Percentiles rank a stretch among this genome's conserved stretches.
These are phyloP conservation scores for Cyclotella atomus DNA, from an alignment of 108 stramenopile species.

Conservation along the genomic window DNA sequence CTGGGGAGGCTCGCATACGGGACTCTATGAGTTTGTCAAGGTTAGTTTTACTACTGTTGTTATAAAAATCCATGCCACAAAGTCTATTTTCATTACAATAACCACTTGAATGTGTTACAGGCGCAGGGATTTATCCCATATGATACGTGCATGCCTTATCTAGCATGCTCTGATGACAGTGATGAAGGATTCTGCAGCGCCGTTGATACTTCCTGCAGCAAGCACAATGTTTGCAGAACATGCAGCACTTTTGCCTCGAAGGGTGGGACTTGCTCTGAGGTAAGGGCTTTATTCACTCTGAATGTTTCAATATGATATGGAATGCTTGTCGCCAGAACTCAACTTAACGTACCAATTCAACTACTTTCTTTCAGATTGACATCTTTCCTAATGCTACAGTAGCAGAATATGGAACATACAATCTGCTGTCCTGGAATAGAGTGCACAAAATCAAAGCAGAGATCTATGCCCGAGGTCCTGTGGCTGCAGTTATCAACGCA, in stretches of 20 bases:
- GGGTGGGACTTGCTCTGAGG: constrained; percentile 39
- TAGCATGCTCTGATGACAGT: constrained; percentile 81
- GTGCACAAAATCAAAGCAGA: constrained; percentile 84
- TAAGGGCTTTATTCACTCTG: no score
- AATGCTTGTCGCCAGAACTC: background rate
- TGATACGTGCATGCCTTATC: constrained; percentile 87
- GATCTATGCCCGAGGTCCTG: constrained; percentile 93
- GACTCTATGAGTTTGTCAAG: constrained; percentile 47
- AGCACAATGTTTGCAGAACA: constrained; percentile 75
- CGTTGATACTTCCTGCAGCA: constrained; percentile 72
- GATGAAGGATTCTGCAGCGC: constrained; percentile 73
- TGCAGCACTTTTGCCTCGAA: constrained; percentile 56
- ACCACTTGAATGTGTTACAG: background rate
- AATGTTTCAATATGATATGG: background rate
- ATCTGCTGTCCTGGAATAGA: constrained; percentile 49
- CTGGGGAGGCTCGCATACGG: constrained; percentile 64
- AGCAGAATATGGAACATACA: constrained; percentile 89
- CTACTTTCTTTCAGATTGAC: constrained; percentile 43
- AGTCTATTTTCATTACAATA: background rate
- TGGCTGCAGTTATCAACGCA: constrained; percentile 90
- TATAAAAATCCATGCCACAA: background rate
- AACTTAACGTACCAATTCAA: background rate
- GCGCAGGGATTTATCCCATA: constrained; percentile 64
- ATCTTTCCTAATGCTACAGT: constrained; percentile 84
- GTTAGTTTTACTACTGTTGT: background rate